phyloP scores from a whole-genome alignment of 805 yeast species.

The Ogataea dorogensis region DNA sequence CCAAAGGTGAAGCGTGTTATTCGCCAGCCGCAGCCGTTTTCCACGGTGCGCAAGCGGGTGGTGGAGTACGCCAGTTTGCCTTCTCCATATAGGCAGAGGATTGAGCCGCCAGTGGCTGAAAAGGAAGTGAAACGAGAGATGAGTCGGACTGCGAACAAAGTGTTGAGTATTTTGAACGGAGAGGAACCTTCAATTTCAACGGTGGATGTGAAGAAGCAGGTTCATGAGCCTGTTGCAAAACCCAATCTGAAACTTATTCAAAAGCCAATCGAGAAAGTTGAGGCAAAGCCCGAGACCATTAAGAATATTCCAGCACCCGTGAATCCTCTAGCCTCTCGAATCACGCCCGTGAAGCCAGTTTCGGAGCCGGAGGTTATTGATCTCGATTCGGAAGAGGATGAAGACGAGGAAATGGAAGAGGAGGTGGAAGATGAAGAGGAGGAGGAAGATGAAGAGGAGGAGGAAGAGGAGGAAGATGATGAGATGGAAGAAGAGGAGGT shows the following conservation, averaged over 20 bases:
- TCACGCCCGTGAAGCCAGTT: background rate
- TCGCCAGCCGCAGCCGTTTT: constrained; percentile 14
- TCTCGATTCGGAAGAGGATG: constrained; percentile 3
- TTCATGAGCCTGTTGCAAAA: too few species aligned
- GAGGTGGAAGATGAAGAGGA: constrained; percentile 2
- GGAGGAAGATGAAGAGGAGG: constrained; percentile 1
- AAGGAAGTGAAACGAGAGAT: constrained; percentile 16
- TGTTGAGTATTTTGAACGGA: constrained; percentile 20
- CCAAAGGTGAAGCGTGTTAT: constrained; percentile 19
- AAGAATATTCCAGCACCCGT: background rate
- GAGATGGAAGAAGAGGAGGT: constrained; percentile 1
- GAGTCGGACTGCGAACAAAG: constrained; percentile 28
- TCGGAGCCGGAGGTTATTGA: constrained; percentile 6
- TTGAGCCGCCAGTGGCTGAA: constrained; percentile 28
- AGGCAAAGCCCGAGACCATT: background rate
- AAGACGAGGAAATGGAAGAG: constrained; percentile 5
- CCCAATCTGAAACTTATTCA: too few species aligned
- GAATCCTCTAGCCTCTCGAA: too few species aligned
- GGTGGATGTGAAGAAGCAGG: background rate
- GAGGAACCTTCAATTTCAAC: background rate
- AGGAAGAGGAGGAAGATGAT: constrained; percentile 2
- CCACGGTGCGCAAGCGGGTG: constrained; percentile 28
- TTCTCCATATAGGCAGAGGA: constrained; percentile 27
- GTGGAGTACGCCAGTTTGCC: constrained; percentile 30
- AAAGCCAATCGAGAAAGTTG: too few species aligned